Evolutionary conservation across 2,329 filamentous ascomycete species (phyloP), one percentile per base, ranked within the genome.

Genomic region (Berkeleyomyces basicola): DNA sequence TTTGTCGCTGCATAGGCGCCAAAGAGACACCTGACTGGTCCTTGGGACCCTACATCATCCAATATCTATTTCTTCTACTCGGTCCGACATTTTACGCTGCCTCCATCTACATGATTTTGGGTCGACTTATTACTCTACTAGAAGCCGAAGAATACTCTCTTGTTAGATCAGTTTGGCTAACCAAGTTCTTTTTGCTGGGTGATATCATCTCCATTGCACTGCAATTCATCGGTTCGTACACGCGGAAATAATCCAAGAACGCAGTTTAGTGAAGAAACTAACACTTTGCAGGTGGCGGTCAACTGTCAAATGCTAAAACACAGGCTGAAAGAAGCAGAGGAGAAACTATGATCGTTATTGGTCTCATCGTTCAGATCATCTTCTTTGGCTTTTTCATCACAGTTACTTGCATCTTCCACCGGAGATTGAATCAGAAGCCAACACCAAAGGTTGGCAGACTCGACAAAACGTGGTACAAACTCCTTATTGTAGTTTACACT

Each of bases 321-420:
- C 43, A 36, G 14, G 14, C 31, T 11, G 59, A 42, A 7, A 44
- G 58, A 3, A 47, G 68, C 9, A 36, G 70, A 0, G 78, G 77
- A 7, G 71, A 78, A 64, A 74, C 76, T 10, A 70, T 82, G 59
- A 76, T 82, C 14, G 70, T 83, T 11, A 74, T 66, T 2, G 81
- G 81, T 7, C 70, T 84, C 1, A 71, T 78, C n/a, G 68, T 82
- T 2, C 81, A 84, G 67, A 73, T 84, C 2, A 46, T 77, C 31
- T 73, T 79, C 55, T 82, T 83, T 65, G 72, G 72, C 14, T 71
- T 82, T 59, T 84, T 84, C 67, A 70, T 81, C 7, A 51, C 76
- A 2, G 73, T 75, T 0, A 73, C 78, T 0, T 65, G 73, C 0
- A 65, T 77, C 0, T 80, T 81, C 68, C 76, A 82, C 64, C 62